These are phyloP conservation scores for Flaveria brownii DNA, from an alignment of 129 eudicot genomes.

Conservation along the genomic window DNA sequence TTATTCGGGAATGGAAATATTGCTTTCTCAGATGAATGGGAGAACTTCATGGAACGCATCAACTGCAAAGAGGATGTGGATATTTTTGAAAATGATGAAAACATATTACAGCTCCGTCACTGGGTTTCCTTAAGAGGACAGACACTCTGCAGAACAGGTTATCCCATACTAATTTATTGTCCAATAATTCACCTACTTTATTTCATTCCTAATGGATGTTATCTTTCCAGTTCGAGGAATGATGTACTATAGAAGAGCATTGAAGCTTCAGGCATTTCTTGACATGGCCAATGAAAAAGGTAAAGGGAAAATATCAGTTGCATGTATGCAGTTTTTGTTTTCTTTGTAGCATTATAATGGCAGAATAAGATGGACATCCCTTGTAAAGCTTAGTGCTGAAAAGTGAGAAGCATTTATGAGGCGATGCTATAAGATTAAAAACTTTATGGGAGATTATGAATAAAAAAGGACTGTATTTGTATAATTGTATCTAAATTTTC, in stretches of 20 bases:
- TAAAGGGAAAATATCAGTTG: slow-evolving; percentile 37
- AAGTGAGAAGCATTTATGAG: neutral
- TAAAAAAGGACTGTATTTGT: neutral
- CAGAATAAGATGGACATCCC: neutral
- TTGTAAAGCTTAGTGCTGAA: neutral
- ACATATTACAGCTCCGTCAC: slow-evolving; percentile 89
- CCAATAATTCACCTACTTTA: neutral
- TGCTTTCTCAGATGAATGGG: slow-evolving; percentile 85
- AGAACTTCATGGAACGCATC: slow-evolving; percentile 89
- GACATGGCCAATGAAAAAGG: slow-evolving; percentile 93
- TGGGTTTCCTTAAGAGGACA: slow-evolving; percentile 99
- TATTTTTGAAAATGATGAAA: slow-evolving; percentile 84
- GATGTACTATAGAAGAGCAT: slow-evolving; percentile 98
- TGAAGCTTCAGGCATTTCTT: slow-evolving; percentile 99
- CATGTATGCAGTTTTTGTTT: slow-evolving; percentile 9
- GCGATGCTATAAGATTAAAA: neutral
- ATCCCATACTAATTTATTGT: slow-evolving; percentile 12
- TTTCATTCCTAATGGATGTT: slow-evolving; percentile 26
- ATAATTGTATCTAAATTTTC: neutral
- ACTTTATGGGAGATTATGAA: neutral
- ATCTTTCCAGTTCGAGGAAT: slow-evolving; percentile 87
- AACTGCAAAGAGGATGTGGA: slow-evolving; percentile 71
- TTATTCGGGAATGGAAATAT: slow-evolving; percentile 22
- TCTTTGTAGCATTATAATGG: neutral
- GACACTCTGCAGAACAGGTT: slow-evolving; percentile 97